Base-by-base conservation (phyloP, 768 basidiomycete genomes). In the Boletales sp. region DNA sequence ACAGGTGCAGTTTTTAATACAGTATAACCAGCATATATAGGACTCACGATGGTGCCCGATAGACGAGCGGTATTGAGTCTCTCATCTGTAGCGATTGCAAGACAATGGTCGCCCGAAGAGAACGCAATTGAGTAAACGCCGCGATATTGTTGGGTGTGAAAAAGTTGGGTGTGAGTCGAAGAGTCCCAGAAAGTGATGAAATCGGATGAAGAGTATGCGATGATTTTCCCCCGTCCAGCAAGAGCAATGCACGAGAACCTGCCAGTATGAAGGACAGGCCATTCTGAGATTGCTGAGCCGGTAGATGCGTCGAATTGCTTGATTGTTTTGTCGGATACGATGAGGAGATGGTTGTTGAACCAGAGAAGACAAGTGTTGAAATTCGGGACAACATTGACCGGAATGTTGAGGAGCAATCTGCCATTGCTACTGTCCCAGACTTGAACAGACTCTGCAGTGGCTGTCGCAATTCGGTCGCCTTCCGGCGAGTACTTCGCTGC, bases 331-430 rank as follows among this genome's bases (percentile, higher is more conserved):
- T 21, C 17, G 6, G 42, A 36, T 0, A 35, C 2, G 3, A 41
- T 17, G 8, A 48, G 45, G 13, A 57, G 30, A 4, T 42, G 18
- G 4, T 53, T 25, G 2, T 41, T 33, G 0, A 25, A 44, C 55
- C 57, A 57, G 34, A 53, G 32, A 14, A 53, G 51, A 41, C 39
- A 21, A 4, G 10, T 41, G 42, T 53, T 50, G 43, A 30, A 19
- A 11, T 2, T 0, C 15, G 46, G 5, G 10, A 18, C 7, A 5
- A 45, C 34, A 9, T 25, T 0, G 1, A 42, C 31, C 2, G 5
- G 0, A 12, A 45, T 11, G 5, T 38, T 15, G 6, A 31, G n/a
- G 3, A 55, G 38, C 21, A 32, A 28, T 8, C 9, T 4, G n/a
- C 46, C 40, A 11, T 39, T 11, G 18, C 31, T 9, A 34, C 50